A percentile compares a stretch with the other conserved stretches of the same genome.
These are phyloP conservation scores for Geotrichum bryndzae DNA, from an alignment of 1,139 yeast genomes.

Conservation along the genomic window DNA sequence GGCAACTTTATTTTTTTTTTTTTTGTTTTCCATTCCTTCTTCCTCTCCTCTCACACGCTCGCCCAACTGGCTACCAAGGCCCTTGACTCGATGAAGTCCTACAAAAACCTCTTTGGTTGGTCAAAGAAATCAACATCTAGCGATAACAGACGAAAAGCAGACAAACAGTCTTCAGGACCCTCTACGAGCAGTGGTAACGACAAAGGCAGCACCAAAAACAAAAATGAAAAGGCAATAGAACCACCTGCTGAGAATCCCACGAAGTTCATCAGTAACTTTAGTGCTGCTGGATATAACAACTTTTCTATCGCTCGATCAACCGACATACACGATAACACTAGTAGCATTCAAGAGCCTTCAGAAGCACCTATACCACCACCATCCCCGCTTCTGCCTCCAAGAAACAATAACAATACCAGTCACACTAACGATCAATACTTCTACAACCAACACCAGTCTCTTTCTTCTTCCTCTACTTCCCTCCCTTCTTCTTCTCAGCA, in stretches of 20 bases:
- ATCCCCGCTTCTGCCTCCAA: background rate
- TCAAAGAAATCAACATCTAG: background rate
- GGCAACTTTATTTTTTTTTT: background rate
- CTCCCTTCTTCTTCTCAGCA: background rate
- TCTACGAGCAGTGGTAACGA: background rate
- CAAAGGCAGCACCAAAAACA: background rate
- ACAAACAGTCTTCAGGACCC: background rate
- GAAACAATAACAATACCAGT: background rate
- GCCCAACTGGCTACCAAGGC: background rate
- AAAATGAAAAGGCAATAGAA: background rate
- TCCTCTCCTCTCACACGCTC: background rate
- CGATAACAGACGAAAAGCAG: background rate
- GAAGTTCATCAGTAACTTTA: background rate
- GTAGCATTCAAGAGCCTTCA: background rate
- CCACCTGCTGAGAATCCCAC: background rate
- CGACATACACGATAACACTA: background rate
- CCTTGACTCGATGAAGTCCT: background rate
- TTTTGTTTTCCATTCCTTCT: background rate
- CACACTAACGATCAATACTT: background rate
- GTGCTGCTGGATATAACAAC: background rate
- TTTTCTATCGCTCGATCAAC: background rate
- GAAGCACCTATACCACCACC: background rate
- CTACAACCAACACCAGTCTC: background rate
- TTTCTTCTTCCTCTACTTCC: background rate
- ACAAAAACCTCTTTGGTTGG: conserved; percentile 1